Evolutionary conservation across 2,329 filamentous ascomycete genomes (phyloP).

Genomic region (Trichoderma afroharzianum): DNA sequence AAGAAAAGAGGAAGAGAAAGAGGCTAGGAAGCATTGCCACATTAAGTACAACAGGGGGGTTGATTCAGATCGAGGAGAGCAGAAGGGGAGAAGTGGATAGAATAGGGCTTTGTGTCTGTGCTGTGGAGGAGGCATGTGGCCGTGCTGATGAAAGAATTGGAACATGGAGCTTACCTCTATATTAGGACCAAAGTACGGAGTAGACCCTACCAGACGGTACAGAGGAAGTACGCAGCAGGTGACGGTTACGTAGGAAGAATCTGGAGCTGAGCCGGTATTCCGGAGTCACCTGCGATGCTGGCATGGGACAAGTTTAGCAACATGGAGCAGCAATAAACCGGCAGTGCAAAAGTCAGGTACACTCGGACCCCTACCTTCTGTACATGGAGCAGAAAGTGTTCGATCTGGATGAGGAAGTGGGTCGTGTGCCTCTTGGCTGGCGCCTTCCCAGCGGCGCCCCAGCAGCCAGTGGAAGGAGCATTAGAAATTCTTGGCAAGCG

Average conservation of each 20-base stretch:
- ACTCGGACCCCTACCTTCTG: background rate
- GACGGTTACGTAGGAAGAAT: background rate
- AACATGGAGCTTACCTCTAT: background rate
- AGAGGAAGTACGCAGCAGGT: background rate
- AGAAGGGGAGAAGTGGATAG: background rate
- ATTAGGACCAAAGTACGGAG: background rate
- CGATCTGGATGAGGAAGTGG: slow-evolving; percentile 15
- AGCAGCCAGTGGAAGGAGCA: slow-evolving; percentile 4
- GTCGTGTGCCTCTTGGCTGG: slow-evolving; percentile 6
- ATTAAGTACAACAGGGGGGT: background rate
- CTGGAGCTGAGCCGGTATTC: background rate
- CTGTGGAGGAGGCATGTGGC: background rate
- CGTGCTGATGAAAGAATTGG: background rate
- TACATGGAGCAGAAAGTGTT: background rate
- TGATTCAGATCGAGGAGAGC: background rate
- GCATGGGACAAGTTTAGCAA: background rate
- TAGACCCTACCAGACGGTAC: background rate
- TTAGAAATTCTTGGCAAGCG: slow-evolving; percentile 8
- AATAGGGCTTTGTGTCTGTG: background rate
- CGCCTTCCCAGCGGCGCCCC: background rate
- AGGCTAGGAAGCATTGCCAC: background rate
- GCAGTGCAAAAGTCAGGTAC: background rate
- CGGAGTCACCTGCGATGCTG: background rate
- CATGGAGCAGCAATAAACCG: background rate
- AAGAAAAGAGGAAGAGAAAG: background rate